phyloP scores from a whole-genome alignment of 345 rosid species.

The Mangifera indica region DNA sequence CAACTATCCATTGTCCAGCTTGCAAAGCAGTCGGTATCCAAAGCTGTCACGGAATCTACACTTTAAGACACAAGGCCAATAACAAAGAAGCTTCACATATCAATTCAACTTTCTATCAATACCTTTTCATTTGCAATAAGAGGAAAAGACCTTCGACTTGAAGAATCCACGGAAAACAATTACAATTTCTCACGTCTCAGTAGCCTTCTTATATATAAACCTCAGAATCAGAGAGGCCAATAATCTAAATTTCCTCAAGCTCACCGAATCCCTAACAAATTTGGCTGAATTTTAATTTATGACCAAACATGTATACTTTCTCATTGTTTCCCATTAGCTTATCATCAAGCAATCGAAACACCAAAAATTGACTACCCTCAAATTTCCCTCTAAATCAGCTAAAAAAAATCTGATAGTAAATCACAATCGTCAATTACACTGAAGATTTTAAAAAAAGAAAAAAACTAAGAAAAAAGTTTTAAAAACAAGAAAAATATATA shows the following conservation, averaged over 20 bases:
- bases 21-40: slow-evolving; percentile 1
- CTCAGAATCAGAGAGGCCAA: background rate
- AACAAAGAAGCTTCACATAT: background rate
- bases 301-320: slow-evolving; percentile 1
- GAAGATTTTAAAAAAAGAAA: background rate
- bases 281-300: background rate
- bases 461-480: background rate
- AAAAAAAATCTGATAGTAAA: background rate
- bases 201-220: background rate
- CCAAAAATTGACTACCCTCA: background rate
- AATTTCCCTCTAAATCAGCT: background rate
- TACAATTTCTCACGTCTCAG: slow-evolving; percentile 16
- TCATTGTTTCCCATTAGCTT: too few relatives aligned
- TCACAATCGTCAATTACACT: background rate
- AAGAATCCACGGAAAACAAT: background rate
- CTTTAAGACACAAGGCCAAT: background rate
- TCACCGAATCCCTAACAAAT: background rate
- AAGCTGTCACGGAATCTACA: background rate
- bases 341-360: background rate
- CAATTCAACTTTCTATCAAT: background rate
- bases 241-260: background rate
- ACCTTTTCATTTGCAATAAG: slow-evolving; percentile 11
- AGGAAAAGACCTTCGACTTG: slow-evolving; percentile 11
- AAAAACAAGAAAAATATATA: background rate
- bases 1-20: background rate